A percentile compares a stretch with the other conserved stretches of the same genome.
Conservation (phyloP, 2,329 filamentous ascomycete genomes). For the Fusarium chuoi region DNA sequence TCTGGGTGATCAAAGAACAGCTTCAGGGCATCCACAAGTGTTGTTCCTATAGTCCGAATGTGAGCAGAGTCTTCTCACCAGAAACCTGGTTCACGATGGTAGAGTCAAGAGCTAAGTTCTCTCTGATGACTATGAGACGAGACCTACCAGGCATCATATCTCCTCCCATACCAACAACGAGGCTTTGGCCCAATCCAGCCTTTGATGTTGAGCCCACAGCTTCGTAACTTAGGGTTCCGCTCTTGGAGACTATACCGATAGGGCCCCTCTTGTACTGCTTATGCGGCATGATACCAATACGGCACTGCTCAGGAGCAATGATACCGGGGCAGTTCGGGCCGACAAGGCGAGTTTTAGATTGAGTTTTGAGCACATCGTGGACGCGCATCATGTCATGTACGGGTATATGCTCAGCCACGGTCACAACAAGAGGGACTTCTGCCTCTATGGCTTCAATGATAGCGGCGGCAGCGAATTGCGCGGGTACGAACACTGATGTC, state of each 20-base stretch:
- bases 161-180: constrained; percentile 82
- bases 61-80: rapidly evolving
- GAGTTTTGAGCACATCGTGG: constrained; percentile 75
- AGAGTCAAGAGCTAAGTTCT: neutral
- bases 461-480: constrained; percentile 71
- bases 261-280: constrained; percentile 63
- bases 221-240: constrained; percentile 83
- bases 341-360: constrained; percentile 77
- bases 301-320: constrained; percentile 76
- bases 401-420: constrained; percentile 83
- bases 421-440: constrained; percentile 80
- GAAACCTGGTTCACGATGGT: too few species aligned
- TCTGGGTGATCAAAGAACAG: constrained; percentile 74
- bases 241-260: constrained; percentile 81
- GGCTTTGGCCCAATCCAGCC: constrained; percentile 77
- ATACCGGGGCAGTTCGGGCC: constrained; percentile 85
- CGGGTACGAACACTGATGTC: constrained; percentile 79
- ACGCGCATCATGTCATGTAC: constrained; percentile 79
- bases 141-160: constrained; percentile 72
- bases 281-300: constrained; percentile 56
- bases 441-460: constrained; percentile 82
- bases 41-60: constrained; percentile 55
- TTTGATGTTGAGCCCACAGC: constrained; percentile 78
- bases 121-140: too few species aligned
- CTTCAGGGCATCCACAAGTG: constrained; percentile 75